Percentiles rank a stretch among this genome's conserved stretches.
Conservation (phyloP, 2,329 filamentous ascomycete species). For the Venturiaceae sp. region DNA sequence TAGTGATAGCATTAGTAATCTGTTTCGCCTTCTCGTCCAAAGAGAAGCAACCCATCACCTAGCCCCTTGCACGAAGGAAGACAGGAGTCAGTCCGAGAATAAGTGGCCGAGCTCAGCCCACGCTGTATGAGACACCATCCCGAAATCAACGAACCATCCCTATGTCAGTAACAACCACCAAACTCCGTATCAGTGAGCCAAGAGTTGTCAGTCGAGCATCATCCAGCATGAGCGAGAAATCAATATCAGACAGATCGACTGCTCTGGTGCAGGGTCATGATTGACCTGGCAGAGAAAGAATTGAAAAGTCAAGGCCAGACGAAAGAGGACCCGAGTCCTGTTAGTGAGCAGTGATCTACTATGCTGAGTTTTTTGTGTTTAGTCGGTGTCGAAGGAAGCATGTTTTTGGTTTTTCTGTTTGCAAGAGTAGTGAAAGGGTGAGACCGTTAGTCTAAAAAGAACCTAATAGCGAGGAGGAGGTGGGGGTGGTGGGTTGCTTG, state of each 20-base stretch:
- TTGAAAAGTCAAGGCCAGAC: neutral
- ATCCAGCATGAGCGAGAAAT: neutral
- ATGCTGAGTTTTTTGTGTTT: neutral
- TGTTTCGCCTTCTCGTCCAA: neutral
- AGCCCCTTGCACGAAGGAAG: no score
- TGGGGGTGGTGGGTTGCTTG: neutral
- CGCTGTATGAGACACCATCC: neutral
- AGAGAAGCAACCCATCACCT: neutral
- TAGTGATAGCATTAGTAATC: neutral
- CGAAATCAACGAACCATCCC: neutral
- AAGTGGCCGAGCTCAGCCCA: neutral
- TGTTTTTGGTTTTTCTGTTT: neutral
- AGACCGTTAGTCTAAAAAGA: neutral
- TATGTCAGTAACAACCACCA: neutral
- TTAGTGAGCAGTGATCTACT: neutral
- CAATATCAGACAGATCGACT: neutral
- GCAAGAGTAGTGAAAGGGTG: neutral
- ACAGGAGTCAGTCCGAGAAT: no score
- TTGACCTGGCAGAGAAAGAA: no score
- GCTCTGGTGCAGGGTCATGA: neutral
- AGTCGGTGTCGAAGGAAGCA: neutral
- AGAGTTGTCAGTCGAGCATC: neutral
- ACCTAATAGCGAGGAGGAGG: neutral
- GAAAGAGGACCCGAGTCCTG: neutral
- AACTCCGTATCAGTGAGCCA: no score